Percentiles rank a stretch among this genome's conserved stretches.
These are phyloP conservation scores for Magnusiomyces tetraspermus DNA, from an alignment of 1,139 yeast species.

Conservation along the genomic window DNA sequence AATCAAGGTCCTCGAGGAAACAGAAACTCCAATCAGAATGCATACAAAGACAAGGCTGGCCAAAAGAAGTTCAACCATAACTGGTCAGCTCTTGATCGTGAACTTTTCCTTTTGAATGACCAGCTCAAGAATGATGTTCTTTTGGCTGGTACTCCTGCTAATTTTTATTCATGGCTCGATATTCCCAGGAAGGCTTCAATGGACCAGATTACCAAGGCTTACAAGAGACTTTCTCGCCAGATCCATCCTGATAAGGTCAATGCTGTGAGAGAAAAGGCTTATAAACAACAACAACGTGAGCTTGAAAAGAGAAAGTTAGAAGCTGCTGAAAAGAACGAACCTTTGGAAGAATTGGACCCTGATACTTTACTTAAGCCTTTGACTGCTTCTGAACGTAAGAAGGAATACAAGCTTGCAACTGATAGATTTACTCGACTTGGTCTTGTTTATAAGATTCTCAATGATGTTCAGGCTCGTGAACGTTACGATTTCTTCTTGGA, in stretches of 20 bases:
- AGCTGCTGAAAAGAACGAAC: not conserved
- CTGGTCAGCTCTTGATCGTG: slow-evolving; percentile 60
- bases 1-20: not conserved
- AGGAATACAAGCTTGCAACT: slow-evolving; percentile 35
- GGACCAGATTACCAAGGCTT: slow-evolving; percentile 62
- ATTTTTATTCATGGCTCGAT: slow-evolving; percentile 51
- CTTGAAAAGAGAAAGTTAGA: not conserved
- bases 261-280: slow-evolving; percentile 23
- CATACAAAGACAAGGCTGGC: not conserved
- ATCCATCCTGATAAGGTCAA: slow-evolving; percentile 75
- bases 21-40: not conserved
- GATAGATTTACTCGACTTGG: slow-evolving; percentile 67
- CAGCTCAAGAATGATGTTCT: slow-evolving; percentile 47
- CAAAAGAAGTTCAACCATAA: slow-evolving; percentile 4
- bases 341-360: not conserved
- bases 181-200: slow-evolving; percentile 35
- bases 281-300: slow-evolving; percentile 7
- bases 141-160: slow-evolving; percentile 45
- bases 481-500: slow-evolving; percentile 77
- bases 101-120: slow-evolving; percentile 67
- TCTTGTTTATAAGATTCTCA: slow-evolving; percentile 60
- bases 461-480: slow-evolving; percentile 49
- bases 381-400: slow-evolving; percentile 33
- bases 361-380: not conserved
- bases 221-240: slow-evolving; percentile 58